Base-by-base conservation (phyloP, 495 filamentous ascomycete species). In the Penicillium riverlandense region DNA sequence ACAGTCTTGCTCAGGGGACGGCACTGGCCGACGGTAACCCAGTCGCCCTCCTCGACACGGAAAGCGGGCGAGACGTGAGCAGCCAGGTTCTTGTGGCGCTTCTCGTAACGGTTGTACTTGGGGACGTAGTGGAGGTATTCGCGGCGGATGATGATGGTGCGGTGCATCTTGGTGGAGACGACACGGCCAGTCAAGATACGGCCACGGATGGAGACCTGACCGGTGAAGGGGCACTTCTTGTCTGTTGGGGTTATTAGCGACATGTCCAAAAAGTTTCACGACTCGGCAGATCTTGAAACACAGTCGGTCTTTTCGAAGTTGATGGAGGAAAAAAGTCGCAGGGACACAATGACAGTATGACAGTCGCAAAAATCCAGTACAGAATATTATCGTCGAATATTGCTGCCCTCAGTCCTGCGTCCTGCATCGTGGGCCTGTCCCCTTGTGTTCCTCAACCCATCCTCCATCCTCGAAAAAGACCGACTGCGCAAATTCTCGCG, bases 181-280 rank as follows among this genome's bases (percentile, higher is more conserved):
- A 99, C 92, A 67, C 87, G 94, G 63, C 92, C 92, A 63, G 91
- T 96, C 54, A 99, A 79, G 84, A 99, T 96, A 90, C 92, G 90
- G 68, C 92, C 92, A 77, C 92, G 92, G 80, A 97, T 96, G 57
- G 89, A 95, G 61, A 97, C 90, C 65, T 87, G 75, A 67, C 94
- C 94, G 54, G 88, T 95, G 83, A 97, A 99, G 58, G 92, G 92
- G 83, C 92, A 99, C 80, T 99, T 99, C 85, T 99, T 96, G 83
- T 99, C 92, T 96, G 69, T 63, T 63, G 35, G 47, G 54, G 13
- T 29, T 44, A 54, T 67, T 57, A 72, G 65, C 34, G 52, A 47
- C 22, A 13, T 45, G 40, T 35, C 38, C 43, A 35, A 36, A 22
- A 29, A 10, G 9, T 30, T 36, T 38, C n/a, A 8, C 14, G 8